phyloP scores from a whole-genome alignment of 2,329 filamentous ascomycete genomes.

The Penicillium sumatraense region DNA sequence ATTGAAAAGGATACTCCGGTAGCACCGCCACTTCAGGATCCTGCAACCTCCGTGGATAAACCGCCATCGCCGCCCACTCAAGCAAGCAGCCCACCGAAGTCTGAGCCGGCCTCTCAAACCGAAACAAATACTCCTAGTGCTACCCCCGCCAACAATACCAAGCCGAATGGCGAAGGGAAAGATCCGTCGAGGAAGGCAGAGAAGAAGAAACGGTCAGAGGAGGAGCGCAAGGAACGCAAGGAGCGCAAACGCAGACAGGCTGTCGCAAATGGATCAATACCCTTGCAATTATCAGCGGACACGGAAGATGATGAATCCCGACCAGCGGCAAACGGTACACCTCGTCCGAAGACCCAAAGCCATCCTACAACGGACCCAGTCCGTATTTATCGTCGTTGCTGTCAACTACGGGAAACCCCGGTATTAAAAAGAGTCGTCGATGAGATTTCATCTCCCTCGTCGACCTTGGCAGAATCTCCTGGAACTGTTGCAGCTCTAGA shows the following conservation, averaged over 20 bases:
- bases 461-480: slow-evolving; percentile 64
- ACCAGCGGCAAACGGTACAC: slow-evolving; percentile 32
- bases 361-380: slow-evolving; percentile 87
- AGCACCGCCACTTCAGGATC: not conserved
- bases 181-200: slow-evolving; percentile 77
- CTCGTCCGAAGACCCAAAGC: slow-evolving; percentile 60
- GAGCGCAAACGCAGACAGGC: slow-evolving; percentile 84
- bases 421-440: slow-evolving; percentile 91
- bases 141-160: slow-evolving; percentile 22
- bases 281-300: slow-evolving; percentile 78
- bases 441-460: slow-evolving; percentile 75
- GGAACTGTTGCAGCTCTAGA: slow-evolving; percentile 85
- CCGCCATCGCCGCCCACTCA: not conserved
- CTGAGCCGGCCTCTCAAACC: slow-evolving; percentile 14
- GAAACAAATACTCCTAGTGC: slow-evolving; percentile 7
- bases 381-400: slow-evolving; percentile 91
- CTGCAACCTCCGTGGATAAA: slow-evolving; percentile 23
- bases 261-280: slow-evolving; percentile 84
- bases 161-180: slow-evolving; percentile 35
- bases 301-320: slow-evolving; percentile 62
- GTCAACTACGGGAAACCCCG: slow-evolving; percentile 88
- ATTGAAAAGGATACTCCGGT: slow-evolving; percentile 56
- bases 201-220: slow-evolving; percentile 94
- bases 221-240: slow-evolving; percentile 88
- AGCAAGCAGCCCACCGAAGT: slow-evolving; percentile 1